These are phyloP conservation scores for Rosa persica DNA, from an alignment of 306 rosid genomes.

Conservation along the genomic window DNA sequence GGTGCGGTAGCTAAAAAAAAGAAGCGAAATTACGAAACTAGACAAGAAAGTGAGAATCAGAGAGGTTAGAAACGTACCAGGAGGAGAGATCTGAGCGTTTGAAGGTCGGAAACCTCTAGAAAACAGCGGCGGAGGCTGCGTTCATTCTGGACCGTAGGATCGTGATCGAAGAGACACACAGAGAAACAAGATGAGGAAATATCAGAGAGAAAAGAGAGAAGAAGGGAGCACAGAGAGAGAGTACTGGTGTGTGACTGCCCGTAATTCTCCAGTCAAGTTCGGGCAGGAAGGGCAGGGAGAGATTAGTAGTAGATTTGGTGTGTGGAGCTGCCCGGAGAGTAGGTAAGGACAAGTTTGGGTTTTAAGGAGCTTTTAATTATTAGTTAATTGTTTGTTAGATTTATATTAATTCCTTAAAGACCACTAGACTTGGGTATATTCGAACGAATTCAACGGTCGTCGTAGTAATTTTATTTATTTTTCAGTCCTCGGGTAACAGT, in stretches of 20 bases:
- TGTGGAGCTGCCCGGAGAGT: slow-evolving; percentile 55
- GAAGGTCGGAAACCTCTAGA: slow-evolving; percentile 44
- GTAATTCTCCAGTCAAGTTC: slow-evolving; percentile 55
- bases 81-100: slow-evolving; percentile 57
- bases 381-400: neutral
- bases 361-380: neutral
- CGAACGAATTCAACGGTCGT: neutral
- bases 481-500: neutral
- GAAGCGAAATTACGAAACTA: slow-evolving; percentile 1
- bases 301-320: neutral
- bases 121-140: slow-evolving; percentile 40
- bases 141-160: slow-evolving; percentile 70
- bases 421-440: neutral
- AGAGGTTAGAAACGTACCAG: slow-evolving; percentile 42
- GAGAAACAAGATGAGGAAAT: slow-evolving; percentile 48
- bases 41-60: slow-evolving; percentile 8
- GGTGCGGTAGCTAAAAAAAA: neutral
- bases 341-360: slow-evolving; percentile 52
- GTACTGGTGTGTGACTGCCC: slow-evolving; percentile 61
- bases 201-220: slow-evolving; percentile 35
- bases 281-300: slow-evolving; percentile 64
- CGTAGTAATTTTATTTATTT: neutral
- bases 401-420: neutral
- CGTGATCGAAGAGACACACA: slow-evolving; percentile 52
- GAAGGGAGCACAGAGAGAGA: slow-evolving; percentile 25